phyloP scores from a whole-genome alignment of 1,284 basidiomycete species.

The Moesziomyces sp. region DNA sequence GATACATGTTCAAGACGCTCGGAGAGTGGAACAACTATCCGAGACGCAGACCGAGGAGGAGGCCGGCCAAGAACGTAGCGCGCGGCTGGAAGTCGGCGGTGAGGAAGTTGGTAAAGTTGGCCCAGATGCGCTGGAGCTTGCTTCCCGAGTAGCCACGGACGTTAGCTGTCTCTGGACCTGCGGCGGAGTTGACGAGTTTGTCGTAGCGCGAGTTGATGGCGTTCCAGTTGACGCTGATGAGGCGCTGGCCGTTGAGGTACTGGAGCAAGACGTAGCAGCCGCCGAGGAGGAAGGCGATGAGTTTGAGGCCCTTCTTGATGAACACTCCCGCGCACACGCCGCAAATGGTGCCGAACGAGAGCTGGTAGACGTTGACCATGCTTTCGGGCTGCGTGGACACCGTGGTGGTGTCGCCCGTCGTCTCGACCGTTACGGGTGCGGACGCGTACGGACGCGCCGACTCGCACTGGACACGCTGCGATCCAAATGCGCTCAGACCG shows the following conservation, averaged over 20 bases:
- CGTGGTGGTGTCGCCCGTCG: conserved; percentile 16
- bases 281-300: conserved; percentile 84
- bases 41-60: conserved; percentile 70
- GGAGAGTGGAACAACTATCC: conserved; percentile 64
- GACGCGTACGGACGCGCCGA: conserved; percentile 33
- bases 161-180: conserved; percentile 71
- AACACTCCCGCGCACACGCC: conserved; percentile 90
- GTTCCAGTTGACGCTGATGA: conserved; percentile 85
- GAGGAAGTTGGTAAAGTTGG: conserved; percentile 82
- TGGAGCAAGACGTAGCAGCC: conserved; percentile 61
- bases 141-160: conserved; percentile 70
- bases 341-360: conserved; percentile 86
- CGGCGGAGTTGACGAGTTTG: conserved; percentile 76
- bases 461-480: conserved; percentile 18
- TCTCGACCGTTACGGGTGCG: conserved; percentile 7
- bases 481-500: conserved; percentile 22
- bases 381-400: conserved; percentile 72
- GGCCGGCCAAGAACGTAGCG: conserved; percentile 72
- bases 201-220: conserved; percentile 75
- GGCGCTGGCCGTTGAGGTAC: conserved; percentile 61
- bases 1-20: too few relatives aligned
- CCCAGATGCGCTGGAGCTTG: conserved; percentile 73
- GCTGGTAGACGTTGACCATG: conserved; percentile 80
- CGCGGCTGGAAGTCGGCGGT: conserved; percentile 88
- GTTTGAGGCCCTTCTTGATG: conserved; percentile 89